Conservation (phyloP, 805 yeast species). For the Soucietia sequanensis region DNA sequence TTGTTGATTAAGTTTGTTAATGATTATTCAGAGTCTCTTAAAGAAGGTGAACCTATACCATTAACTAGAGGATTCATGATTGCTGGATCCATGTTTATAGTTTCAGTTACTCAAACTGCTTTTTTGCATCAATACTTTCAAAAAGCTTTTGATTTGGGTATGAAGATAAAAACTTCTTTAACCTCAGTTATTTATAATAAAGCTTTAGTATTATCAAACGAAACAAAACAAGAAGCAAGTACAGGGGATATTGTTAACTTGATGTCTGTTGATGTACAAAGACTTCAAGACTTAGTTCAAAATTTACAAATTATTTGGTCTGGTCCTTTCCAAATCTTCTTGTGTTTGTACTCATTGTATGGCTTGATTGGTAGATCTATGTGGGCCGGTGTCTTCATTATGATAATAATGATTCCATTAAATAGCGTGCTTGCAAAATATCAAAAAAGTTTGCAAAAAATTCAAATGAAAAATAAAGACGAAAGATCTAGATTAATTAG, state of each 20-base stretch:
- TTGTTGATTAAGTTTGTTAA: conserved; percentile 29
- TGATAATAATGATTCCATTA: conserved; percentile 75
- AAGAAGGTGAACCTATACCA: conserved; percentile 50
- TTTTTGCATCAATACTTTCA: conserved; percentile 77
- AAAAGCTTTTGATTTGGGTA: conserved; percentile 71
- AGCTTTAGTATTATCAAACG: conserved; percentile 66
- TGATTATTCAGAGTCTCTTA: conserved; percentile 36
- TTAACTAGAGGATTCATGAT: conserved; percentile 74
- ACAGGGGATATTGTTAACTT: conserved; percentile 94
- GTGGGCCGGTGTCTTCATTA: conserved; percentile 92
- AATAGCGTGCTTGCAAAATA: conserved; percentile 66
- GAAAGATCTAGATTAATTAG: conserved; percentile 85
- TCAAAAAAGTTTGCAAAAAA: conserved; percentile 72
- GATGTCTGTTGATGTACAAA: conserved; percentile 91
- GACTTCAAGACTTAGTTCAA: conserved; percentile 80
- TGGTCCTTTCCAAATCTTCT: conserved; percentile 82
- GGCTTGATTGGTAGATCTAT: conserved; percentile 79
- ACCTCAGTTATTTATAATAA: conserved; percentile 68
- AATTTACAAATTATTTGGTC: conserved; percentile 84
- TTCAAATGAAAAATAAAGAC: conserved; percentile 89
- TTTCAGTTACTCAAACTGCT: conserved; percentile 76
- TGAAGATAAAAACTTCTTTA: conserved; percentile 69
- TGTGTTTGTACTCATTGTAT: conserved; percentile 74
- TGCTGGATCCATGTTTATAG: conserved; percentile 69
- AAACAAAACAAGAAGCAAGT: conserved; percentile 65